These are phyloP conservation scores for Zanthoxylum bungeanum DNA, from an alignment of 345 rosid species.

Conservation along the genomic window DNA sequence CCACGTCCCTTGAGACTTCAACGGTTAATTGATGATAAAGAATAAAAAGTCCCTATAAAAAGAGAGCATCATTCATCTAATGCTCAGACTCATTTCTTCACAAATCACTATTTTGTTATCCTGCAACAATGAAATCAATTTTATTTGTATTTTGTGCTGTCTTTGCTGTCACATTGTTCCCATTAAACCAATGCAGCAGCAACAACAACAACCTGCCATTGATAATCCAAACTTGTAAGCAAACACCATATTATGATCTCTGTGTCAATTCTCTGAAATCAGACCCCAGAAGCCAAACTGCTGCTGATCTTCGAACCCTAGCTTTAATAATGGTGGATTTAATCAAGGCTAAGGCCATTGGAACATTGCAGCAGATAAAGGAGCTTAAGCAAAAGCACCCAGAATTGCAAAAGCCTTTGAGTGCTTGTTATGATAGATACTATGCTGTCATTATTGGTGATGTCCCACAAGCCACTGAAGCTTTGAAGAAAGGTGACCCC, in stretches of 20 bases:
- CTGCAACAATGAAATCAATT: background rate
- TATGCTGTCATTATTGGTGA: background rate
- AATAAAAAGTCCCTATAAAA: background rate
- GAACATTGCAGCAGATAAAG: background rate
- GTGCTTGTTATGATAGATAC: background rate
- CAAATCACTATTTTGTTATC: background rate
- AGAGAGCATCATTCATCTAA: background rate
- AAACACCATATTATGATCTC: slow-evolving; percentile 13
- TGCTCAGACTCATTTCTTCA: background rate
- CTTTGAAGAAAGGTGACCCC: slow-evolving; percentile 8
- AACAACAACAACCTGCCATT: background rate
- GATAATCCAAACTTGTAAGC: slow-evolving; percentile 14
- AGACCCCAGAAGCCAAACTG: slow-evolving; percentile 18
- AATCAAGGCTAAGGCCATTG: background rate
- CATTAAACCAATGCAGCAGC: background rate
- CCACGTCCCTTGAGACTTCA: no score
- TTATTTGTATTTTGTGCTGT: background rate
- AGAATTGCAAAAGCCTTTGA: background rate
- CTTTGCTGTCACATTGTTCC: background rate
- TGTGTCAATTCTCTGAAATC: slow-evolving; percentile 18
- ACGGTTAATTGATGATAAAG: background rate
- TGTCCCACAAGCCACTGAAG: slow-evolving; percentile 11
- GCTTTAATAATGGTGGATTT: slow-evolving; percentile 4
- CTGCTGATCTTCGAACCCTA: slow-evolving; percentile 6
- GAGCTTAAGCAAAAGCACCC: background rate